Base-by-base conservation (phyloP, 441 rosid genomes). In the Jatropha multifida region DNA sequence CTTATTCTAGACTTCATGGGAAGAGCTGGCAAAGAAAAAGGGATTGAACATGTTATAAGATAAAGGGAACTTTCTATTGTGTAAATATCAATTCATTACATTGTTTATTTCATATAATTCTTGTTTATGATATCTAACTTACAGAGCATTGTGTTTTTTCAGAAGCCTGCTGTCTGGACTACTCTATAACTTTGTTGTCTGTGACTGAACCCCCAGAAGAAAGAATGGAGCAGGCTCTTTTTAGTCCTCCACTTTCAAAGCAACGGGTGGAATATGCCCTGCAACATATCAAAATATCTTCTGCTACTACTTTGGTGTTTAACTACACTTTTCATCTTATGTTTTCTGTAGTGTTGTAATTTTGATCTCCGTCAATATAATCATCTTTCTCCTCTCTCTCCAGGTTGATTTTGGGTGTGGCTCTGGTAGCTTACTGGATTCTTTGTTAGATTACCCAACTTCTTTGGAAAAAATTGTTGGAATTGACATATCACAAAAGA, bases 341-440 rank as follows among this genome's bases (percentile, higher is more conserved):
- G 26, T 52, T 41, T 73, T 48, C 44, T 40, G 26, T 20, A 59
- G 77, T 79, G 74, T 72, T 77, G 58, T 75, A 72, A 46, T 68
- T n/a, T 23, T 76, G 59, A 41, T 68, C 13, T 71, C 23, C 69
- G 20, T 70, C 10, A 51, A 61, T 64, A 54, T 71, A 51, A 46
- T 68, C 2, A 27, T 61, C 49, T 72, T 26, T 77, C 48, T 77
- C 72, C 72, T 78, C 11, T 68, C 65, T 61, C 72, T 76, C 77
- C 81, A 95, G 99, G 89, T 86, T 83, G 99, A 95, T 81, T 92
- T 91, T 84, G 99, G 99, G 54, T 95, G 98, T 72, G 98, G 97
- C 74, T 88, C 99, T 55, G 99, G 99, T 82, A 93, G 98, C 83
- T 86, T 93, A 77, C 80, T 95, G 83, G 93, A 93, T 73, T 90